A percentile compares a stretch with the other conserved stretches of the same genome.
phyloP scores from a whole-genome alignment of 2,329 filamentous ascomycete species.

The Hyphodiscus sp. region DNA sequence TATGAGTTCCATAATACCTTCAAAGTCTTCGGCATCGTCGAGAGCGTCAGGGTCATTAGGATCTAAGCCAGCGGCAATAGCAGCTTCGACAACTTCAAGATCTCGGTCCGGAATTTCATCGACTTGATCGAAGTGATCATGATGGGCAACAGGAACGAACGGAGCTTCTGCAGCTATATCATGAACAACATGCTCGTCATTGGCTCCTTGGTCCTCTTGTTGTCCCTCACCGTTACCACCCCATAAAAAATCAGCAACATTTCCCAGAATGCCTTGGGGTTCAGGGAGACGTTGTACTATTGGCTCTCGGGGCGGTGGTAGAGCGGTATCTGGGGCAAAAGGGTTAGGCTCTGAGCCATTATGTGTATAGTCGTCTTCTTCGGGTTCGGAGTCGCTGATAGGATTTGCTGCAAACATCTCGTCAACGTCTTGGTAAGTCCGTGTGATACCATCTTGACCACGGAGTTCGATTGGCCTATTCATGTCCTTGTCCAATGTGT shows the following conservation, averaged over 20 bases:
- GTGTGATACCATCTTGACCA: constrained; percentile 17
- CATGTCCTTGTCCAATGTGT: background rate
- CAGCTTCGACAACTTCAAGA: constrained; percentile 56
- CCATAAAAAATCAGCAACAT: constrained; percentile 56
- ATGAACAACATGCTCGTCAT: constrained; percentile 55
- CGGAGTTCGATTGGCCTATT: constrained; percentile 10
- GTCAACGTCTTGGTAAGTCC: constrained; percentile 12
- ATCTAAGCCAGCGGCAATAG: constrained; percentile 64
- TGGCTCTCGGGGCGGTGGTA: constrained; percentile 13
- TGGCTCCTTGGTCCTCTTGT: constrained; percentile 37
- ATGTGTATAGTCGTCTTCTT: constrained; percentile 7
- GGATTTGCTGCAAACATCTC: constrained; percentile 21
- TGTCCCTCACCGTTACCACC: constrained; percentile 39
- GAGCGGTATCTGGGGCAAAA: constrained; percentile 12
- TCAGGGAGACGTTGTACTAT: constrained; percentile 12
- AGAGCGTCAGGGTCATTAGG: constrained; percentile 69
- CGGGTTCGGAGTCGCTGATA: constrained; percentile 14
- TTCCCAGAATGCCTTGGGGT: constrained; percentile 35
- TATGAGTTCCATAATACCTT: constrained; percentile 91
- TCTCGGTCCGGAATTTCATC: constrained; percentile 38
- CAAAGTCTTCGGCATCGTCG: constrained; percentile 87
- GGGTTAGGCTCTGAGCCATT: constrained; percentile 10
- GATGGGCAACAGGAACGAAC: constrained; percentile 42
- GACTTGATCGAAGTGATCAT: constrained; percentile 16
- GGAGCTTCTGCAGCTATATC: constrained; percentile 54